Percentiles rank a stretch among this genome's conserved stretches.
Conservation (phyloP, 495 filamentous ascomycete species). For the Diplogelasinospora grovesii region DNA sequence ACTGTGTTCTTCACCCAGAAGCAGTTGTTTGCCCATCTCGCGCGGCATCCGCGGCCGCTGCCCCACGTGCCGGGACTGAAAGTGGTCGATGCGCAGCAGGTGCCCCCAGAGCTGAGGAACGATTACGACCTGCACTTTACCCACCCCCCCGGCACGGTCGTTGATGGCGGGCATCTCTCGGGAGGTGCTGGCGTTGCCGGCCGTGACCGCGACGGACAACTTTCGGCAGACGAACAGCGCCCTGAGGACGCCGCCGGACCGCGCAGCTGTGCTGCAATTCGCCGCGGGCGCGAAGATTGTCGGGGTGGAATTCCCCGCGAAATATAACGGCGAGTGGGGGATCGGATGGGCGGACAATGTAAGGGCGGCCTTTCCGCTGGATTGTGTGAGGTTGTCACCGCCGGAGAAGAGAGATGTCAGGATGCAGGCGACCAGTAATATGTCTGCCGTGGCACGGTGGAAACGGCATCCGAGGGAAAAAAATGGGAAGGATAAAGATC, state of each 20-base stretch:
- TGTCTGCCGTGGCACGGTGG: conserved; percentile 37
- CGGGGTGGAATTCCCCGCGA: conserved; percentile 38
- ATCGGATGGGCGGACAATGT: conserved; percentile 41
- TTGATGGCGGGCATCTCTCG: conserved; percentile 23
- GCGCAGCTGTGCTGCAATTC: conserved; percentile 33
- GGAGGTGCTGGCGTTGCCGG: conserved; percentile 26
- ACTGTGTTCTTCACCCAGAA: conserved; percentile 37
- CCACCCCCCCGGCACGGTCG: conserved; percentile 20
- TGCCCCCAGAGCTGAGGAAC: conserved; percentile 18
- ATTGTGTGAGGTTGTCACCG: conserved; percentile 30
- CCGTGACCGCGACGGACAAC: conserved; percentile 28
- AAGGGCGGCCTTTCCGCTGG: conserved; percentile 34
- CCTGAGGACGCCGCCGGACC: conserved; percentile 30
- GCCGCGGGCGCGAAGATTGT: conserved; percentile 35
- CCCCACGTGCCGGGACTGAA: conserved; percentile 32
- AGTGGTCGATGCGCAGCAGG: conserved; percentile 24
- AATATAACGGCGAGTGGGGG: conserved; percentile 42
- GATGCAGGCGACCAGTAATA: conserved; percentile 22
- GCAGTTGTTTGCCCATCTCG: conserved; percentile 32
- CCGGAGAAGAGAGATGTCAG: conserved; percentile 25
- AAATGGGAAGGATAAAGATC: conserved; percentile 11
- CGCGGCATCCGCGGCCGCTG: conserved; percentile 36
- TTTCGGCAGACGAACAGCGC: conserved; percentile 21
- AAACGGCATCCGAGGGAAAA: conserved; percentile 38
- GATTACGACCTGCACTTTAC: conserved; percentile 44